These are phyloP conservation scores for Spergularia azorica DNA, from an alignment of 179 eudicot genomes.

Conservation along the genomic window DNA sequence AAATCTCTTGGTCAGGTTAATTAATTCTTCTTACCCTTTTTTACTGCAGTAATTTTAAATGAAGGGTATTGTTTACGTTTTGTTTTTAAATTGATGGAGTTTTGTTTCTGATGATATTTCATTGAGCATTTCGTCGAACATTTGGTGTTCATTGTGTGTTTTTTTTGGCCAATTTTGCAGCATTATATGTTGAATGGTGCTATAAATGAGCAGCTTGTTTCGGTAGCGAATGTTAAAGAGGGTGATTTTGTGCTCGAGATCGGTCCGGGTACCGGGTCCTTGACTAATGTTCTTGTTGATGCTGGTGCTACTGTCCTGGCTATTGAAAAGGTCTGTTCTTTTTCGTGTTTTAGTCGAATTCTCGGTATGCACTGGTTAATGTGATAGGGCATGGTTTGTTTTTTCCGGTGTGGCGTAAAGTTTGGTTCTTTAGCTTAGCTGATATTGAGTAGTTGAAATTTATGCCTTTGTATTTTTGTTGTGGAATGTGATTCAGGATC, in stretches of 20 bases:
- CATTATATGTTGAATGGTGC: slow-evolving; percentile 85
- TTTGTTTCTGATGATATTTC: neutral
- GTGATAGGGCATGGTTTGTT: neutral
- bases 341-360: neutral
- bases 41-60: neutral
- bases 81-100: neutral
- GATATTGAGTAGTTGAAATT: neutral
- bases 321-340: slow-evolving; percentile 69
- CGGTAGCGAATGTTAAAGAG: slow-evolving; percentile 65
- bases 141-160: slow-evolving; percentile 19
- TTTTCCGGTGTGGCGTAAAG: neutral
- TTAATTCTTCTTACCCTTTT: slow-evolving; percentile 6
- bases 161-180: slow-evolving; percentile 43
- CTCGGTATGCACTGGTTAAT: neutral
- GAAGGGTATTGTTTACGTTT: slow-evolving; percentile 6
- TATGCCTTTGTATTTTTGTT: slow-evolving; percentile 7
- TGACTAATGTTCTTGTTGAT: slow-evolving; percentile 77
- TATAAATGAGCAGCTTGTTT: slow-evolving; percentile 71
- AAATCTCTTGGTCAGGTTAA: slow-evolving; percentile 93
- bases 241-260: slow-evolving; percentile 94
- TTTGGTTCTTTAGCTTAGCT: slow-evolving; percentile 4
- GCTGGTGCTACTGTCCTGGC: slow-evolving; percentile 93
- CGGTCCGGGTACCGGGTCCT: slow-evolving; percentile 96
- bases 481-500: slow-evolving; percentile 56
- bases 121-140: slow-evolving; percentile 53